phyloP scores from a whole-genome alignment of 1,139 yeast species.

The Dujonia santamariae region DNA sequence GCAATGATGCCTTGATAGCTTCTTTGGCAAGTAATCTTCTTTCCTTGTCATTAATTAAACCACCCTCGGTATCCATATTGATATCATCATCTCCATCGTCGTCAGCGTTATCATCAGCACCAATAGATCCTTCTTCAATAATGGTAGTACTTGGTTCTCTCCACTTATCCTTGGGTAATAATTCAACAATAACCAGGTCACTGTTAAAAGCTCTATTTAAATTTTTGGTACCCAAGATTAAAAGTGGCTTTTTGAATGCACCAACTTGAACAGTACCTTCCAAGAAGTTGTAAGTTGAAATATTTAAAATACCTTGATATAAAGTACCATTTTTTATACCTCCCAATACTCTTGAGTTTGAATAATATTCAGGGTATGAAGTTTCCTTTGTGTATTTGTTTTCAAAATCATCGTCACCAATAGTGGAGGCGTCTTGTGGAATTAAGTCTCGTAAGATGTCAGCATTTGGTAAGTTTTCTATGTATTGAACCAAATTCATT shows the following conservation, averaged over 20 bases:
- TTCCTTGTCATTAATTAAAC: conserved; percentile 70
- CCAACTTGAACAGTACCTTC: conserved; percentile 81
- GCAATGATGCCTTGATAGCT: conserved; percentile 64
- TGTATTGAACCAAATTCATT: conserved; percentile 59
- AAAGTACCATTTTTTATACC: conserved; percentile 86
- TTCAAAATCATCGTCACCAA: conserved; percentile 31
- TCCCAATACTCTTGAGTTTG: conserved; percentile 81
- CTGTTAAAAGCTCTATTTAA: conserved; percentile 90
- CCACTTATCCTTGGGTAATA: conserved; percentile 86
- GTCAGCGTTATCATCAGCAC: conserved; percentile 61
- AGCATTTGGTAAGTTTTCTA: conserved; percentile 71
- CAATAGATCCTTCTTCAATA: conserved; percentile 68
- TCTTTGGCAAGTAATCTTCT: conserved; percentile 73
- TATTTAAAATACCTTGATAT: conserved; percentile 78
- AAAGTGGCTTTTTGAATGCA: conserved; percentile 76
- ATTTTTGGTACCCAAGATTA: conserved; percentile 78
- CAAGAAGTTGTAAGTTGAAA: conserved; percentile 81
- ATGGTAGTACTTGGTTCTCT: conserved; percentile 78
- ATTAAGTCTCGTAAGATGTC: conserved; percentile 77
- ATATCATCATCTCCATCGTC: conserved; percentile 42
- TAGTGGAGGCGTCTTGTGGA: conserved; percentile 49
- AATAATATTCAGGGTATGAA: conserved; percentile 73
- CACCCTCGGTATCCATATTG: conserved; percentile 45
- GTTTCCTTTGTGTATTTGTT: conserved; percentile 40
- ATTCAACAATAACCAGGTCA: conserved; percentile 87